A percentile compares a stretch with the other conserved stretches of the same genome.
Evolutionary conservation across 2,329 filamentous ascomycete genomes (phyloP).

Genomic region (Reticulascus tulasneorum): DNA sequence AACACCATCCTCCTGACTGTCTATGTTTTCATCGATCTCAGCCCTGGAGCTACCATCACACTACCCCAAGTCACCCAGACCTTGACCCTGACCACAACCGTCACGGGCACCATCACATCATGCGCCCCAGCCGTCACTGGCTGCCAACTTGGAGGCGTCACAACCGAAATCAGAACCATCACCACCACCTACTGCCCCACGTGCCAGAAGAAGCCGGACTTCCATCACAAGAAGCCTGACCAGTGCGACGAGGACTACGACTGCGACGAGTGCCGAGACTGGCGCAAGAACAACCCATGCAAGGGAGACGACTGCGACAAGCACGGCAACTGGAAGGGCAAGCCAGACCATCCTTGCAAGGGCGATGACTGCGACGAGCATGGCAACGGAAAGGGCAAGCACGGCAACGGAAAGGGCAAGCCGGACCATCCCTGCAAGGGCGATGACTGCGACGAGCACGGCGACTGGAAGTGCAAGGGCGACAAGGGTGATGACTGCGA

Average conservation of each 20-base stretch:
- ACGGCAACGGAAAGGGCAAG: constrained; percentile 26
- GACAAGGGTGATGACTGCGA: constrained; percentile 8
- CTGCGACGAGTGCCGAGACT: constrained; percentile 8
- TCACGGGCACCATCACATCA: constrained; percentile 2
- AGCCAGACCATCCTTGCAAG: constrained; percentile 11
- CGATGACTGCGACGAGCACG: constrained; percentile 12
- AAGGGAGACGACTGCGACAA: no score
- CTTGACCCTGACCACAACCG: constrained; percentile 5
- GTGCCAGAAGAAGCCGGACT: no score
- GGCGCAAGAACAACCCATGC: background rate
- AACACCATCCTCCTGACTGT: constrained; percentile 8
- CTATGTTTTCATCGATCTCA: constrained; percentile 3
- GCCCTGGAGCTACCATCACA: background rate
- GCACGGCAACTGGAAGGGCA: constrained; percentile 1
- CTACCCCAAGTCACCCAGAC: constrained; percentile 2
- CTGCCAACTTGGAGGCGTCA: no score
- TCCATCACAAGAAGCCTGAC: no score
- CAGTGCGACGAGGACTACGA: background rate
- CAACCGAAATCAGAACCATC: background rate
- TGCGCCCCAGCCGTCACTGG: no score
- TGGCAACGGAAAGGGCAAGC: constrained; percentile 29
- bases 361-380: constrained; percentile 19
- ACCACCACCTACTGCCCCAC: constrained; percentile 8
- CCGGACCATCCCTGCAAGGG: constrained; percentile 24
- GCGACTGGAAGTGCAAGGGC: constrained; percentile 7